Conservation (phyloP, 352 stramenopile genomes). For the Aphanomyces stellatus region DNA sequence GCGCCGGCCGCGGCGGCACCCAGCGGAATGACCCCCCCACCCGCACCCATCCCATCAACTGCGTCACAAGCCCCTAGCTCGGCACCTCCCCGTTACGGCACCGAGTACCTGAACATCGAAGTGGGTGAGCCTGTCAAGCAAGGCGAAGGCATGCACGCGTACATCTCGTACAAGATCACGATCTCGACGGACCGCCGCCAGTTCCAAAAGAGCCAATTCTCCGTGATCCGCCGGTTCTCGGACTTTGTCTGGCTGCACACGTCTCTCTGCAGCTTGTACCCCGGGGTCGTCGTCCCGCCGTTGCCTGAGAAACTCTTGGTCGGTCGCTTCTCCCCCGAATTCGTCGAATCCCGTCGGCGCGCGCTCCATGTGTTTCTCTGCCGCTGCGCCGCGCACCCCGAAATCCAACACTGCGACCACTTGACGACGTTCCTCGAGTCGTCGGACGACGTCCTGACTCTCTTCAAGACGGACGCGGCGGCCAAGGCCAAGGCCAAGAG, state of each 20-base stretch:
- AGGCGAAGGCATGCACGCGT: conserved; percentile 95
- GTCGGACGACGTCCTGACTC: conserved; percentile 52
- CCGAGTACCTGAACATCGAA: conserved; percentile 55
- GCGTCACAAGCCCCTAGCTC: neutral
- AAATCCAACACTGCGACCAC: conserved; percentile 78
- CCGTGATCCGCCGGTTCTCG: conserved; percentile 88
- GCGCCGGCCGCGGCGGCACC: neutral
- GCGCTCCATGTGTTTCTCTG: conserved; percentile 75
- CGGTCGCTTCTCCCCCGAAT: conserved; percentile 88
- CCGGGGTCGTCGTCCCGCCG: conserved; percentile 88
- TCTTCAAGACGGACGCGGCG: conserved; percentile 50
- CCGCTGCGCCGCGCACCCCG: conserved; percentile 66
- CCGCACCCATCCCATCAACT: neutral
- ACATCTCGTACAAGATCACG: conserved; percentile 95
- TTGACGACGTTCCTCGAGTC: conserved; percentile 79
- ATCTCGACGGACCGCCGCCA: conserved; percentile 65
- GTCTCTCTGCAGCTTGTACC: conserved; percentile 78
- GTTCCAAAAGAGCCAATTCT: conserved; percentile 82
- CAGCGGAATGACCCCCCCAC: neutral
- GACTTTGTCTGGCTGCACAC: conserved; percentile 96
- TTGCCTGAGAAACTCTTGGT: conserved; percentile 95
- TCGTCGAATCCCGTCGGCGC: conserved; percentile 78
- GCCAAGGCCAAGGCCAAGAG: conserved; percentile 30
- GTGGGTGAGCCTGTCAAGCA: conserved; percentile 96
- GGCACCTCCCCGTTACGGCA: neutral